Base-by-base conservation (phyloP, 768 basidiomycete species). In the Cystofilobasidium macerans region DNA sequence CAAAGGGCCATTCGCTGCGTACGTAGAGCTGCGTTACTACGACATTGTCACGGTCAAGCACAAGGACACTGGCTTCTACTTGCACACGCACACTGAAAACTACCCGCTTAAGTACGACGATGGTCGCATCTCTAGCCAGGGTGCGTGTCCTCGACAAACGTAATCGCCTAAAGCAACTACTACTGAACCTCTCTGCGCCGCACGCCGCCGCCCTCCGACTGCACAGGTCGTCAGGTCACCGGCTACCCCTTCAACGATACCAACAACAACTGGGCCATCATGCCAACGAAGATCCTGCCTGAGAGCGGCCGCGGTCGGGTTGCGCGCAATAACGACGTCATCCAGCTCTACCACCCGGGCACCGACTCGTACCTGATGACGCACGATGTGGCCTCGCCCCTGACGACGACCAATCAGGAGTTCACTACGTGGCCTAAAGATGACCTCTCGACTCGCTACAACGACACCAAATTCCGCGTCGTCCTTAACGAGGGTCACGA, bases 391-490 rank as follows among this genome's bases (percentile, higher is more conserved):
- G 95, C 95, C 0, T 95, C 90, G 0, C 89, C 95, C 6, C 82
- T 92, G 57, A 93, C 90, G 86, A 86, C 95, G 20, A 99, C 95
- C 57, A 98, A 98, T 75, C 92, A 97, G 74, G 95, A 99, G 76
- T 92, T 98, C 76, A 99, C 95, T 8, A 98, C 95, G 0, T 87
- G 85, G 84, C 75, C 85, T 6, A 86, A 83, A 72, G 58, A 36
- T 13, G 62, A 67, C 43, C 64, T 68, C 43, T 78, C 84, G 64
- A 79, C 81, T 11, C 82, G 87, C 58, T 81, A 87, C 74, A 88
- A 89, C 69, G 93, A 99, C 67, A 97, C 94, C 0, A 80, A 92
- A 12, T 99, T 97, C 82, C 79, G 82, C 69, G 71, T 99, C 16
- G 75, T 82, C 9, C 79, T 99, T 42, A 79, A 82, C 47, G 88